A percentile compares a stretch with the other conserved stretches of the same genome.
Evolutionary conservation across 352 stramenopile genomes (phyloP).

Genomic region (Phytopythium sindhum): DNA sequence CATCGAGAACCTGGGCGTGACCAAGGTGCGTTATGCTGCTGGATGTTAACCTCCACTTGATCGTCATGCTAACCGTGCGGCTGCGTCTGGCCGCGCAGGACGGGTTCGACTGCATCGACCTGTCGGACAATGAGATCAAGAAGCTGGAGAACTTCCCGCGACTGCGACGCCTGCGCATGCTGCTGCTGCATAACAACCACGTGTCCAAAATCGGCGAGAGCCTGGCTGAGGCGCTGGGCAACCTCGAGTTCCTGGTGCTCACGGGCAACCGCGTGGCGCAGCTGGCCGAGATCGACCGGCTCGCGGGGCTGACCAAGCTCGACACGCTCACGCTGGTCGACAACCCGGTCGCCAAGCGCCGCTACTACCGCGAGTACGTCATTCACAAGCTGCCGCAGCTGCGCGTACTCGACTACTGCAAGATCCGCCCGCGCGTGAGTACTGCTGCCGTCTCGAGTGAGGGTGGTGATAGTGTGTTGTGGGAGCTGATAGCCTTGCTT

Average conservation of each 20-base stretch:
- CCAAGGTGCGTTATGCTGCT: conserved; percentile 52
- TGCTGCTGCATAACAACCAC: conserved; percentile 93
- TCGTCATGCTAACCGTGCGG: neutral
- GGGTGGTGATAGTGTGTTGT: neutral
- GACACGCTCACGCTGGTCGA: conserved; percentile 80
- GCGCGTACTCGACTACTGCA: conserved; percentile 84
- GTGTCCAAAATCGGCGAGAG: conserved; percentile 83
- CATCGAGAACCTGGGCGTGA: conserved; percentile 92
- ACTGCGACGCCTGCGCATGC: conserved; percentile 84
- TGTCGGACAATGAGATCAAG: conserved; percentile 95
- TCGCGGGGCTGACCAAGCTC: conserved; percentile 80
- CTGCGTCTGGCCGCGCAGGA: conserved; percentile 43
- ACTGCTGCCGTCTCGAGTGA: neutral
- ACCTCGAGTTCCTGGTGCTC: conserved; percentile 88
- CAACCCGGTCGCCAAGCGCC: conserved; percentile 88
- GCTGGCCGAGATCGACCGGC: conserved; percentile 80
- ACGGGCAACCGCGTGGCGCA: conserved; percentile 87
- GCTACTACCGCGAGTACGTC: conserved; percentile 92
- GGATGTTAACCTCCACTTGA: too few species aligned
- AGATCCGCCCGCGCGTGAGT: conserved; percentile 73
- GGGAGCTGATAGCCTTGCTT: neutral
- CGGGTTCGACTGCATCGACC: conserved; percentile 92
- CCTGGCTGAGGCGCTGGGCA: conserved; percentile 72
- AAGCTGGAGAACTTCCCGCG: conserved; percentile 93
- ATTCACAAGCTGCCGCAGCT: conserved; percentile 89